phyloP scores from a whole-genome alignment of 2,329 filamentous ascomycete genomes.

The Domatiomyces globalis region DNA sequence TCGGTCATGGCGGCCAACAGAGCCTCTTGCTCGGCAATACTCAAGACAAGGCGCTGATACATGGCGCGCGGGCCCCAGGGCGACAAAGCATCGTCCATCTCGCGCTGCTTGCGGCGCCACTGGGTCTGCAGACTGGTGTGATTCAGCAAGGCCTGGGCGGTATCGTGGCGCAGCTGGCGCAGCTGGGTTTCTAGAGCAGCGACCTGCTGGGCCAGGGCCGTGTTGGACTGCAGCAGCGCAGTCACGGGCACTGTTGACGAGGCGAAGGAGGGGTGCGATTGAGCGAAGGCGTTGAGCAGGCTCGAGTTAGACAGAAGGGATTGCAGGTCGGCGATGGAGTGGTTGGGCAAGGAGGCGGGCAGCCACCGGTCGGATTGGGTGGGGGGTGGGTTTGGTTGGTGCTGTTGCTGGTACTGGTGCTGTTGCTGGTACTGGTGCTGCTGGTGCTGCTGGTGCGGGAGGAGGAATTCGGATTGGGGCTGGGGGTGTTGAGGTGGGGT shows the following conservation, averaged over 20 bases:
- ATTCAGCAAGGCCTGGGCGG: slow-evolving; percentile 68
- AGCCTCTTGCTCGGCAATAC: slow-evolving; percentile 66
- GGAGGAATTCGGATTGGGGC: slow-evolving; percentile 7
- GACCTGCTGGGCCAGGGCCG: slow-evolving; percentile 46
- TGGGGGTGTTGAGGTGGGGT: slow-evolving; percentile 19
- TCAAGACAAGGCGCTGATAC: slow-evolving; percentile 65
- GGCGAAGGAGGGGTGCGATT: slow-evolving; percentile 57
- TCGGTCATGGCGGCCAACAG: slow-evolving; percentile 76
- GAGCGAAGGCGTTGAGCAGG: slow-evolving; percentile 62
- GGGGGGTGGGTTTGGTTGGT: slow-evolving; percentile 19
- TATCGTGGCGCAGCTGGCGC: slow-evolving; percentile 43
- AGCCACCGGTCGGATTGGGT: slow-evolving; percentile 11
- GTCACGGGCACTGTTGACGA: slow-evolving; percentile 52
- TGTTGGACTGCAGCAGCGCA: slow-evolving; percentile 54
- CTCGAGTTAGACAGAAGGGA: slow-evolving; percentile 57
- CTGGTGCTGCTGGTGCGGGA: background rate
- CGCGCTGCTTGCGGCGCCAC: slow-evolving; percentile 75
- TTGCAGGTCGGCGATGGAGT: slow-evolving; percentile 41
- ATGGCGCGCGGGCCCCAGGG: slow-evolving; percentile 77
- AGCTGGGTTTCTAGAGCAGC: slow-evolving; percentile 35
- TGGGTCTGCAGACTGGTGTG: slow-evolving; percentile 81
- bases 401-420: slow-evolving; percentile 6
- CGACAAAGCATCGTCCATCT: slow-evolving; percentile 72
- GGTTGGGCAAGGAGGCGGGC: slow-evolving; percentile 8
- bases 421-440: background rate